Percentiles rank a stretch among this genome's conserved stretches.
Evolutionary conservation across 345 rosid species (phyloP).

Genomic region (Erodium maritimum): DNA sequence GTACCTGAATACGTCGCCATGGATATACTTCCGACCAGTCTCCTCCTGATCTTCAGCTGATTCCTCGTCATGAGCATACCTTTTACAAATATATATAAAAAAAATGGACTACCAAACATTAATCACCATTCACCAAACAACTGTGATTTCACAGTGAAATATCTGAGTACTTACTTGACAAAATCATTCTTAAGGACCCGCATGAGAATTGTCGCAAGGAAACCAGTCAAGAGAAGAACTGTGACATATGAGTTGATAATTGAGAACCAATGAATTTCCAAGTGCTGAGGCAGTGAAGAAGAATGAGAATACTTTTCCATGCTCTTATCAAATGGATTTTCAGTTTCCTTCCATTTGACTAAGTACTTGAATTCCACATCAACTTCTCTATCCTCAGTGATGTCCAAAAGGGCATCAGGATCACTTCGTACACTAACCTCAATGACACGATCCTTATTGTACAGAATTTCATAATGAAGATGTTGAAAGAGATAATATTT

Average conservation of each 20-base stretch:
- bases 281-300: slow-evolving; percentile 32
- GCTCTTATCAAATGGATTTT: slow-evolving; percentile 26
- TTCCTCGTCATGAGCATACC: slow-evolving; percentile 36
- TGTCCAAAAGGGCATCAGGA: slow-evolving; percentile 19
- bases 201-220: slow-evolving; percentile 37
- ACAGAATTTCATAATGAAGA: slow-evolving; percentile 19
- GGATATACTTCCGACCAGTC: slow-evolving; percentile 36
- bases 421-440: slow-evolving; percentile 21
- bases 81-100: slow-evolving; percentile 3
- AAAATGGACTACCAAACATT: not conserved
- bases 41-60: slow-evolving; percentile 30
- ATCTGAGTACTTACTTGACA: slow-evolving; percentile 19
- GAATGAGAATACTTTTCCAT: slow-evolving; percentile 29
- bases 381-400: slow-evolving; percentile 28
- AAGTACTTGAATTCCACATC: slow-evolving; percentile 24
- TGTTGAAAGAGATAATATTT: slow-evolving; percentile 26
- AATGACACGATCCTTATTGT: slow-evolving; percentile 31
- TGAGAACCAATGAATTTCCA: slow-evolving; percentile 37
- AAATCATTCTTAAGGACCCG: slow-evolving; percentile 37
- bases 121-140: too few relatives aligned
- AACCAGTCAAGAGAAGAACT: slow-evolving; percentile 34
- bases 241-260: slow-evolving; percentile 35
- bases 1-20: slow-evolving; percentile 31
- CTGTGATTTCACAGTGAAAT: not conserved
- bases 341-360: slow-evolving; percentile 35